Evolutionary conservation across 169 alveolate species (phyloP).

Genomic region (Toxoplasma gondii): DNA sequence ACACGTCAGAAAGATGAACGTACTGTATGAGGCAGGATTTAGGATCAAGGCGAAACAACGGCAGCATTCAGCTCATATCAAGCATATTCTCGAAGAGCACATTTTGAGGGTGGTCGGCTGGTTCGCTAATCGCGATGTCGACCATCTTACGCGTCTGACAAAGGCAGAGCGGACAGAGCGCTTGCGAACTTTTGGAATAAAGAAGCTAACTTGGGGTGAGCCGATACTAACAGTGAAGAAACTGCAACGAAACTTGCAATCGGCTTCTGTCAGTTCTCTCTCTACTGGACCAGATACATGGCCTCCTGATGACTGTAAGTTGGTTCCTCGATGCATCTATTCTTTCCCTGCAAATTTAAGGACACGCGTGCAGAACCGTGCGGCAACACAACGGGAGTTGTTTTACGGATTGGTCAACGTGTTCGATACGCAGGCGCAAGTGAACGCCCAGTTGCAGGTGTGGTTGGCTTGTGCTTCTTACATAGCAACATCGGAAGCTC

Average conservation of each 20-base stretch:
- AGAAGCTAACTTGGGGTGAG: conserved; percentile 20
- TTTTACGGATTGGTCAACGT: conserved; percentile 41
- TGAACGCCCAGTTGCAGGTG: conserved; percentile 48
- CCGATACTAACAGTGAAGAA: not conserved
- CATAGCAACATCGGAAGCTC: not conserved
- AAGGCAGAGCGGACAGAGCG: not conserved
- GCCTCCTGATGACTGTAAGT: not conserved
- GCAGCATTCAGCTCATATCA: not conserved
- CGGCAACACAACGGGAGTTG: conserved; percentile 60
- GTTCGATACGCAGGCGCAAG: conserved; percentile 51
- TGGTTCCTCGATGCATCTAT: too few relatives aligned
- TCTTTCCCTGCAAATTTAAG: too few relatives aligned
- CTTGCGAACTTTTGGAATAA: not conserved
- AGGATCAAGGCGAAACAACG: not conserved
- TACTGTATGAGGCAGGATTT: not conserved
- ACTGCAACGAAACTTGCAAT: not conserved
- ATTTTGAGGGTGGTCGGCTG: conserved; percentile 2
- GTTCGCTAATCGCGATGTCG: conserved; percentile 11
- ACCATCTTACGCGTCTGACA: not conserved
- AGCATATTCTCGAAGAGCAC: not conserved
- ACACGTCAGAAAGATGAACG: not conserved
- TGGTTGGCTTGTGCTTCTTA: not conserved
- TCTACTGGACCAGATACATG: conserved; percentile 1
- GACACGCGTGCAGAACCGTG: not conserved
- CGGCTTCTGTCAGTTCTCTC: not conserved